Percentiles rank a stretch among this genome's conserved stretches.
Evolutionary conservation across 805 yeast genomes (phyloP).

Genomic region (Teunomyces aglyptinius): DNA sequence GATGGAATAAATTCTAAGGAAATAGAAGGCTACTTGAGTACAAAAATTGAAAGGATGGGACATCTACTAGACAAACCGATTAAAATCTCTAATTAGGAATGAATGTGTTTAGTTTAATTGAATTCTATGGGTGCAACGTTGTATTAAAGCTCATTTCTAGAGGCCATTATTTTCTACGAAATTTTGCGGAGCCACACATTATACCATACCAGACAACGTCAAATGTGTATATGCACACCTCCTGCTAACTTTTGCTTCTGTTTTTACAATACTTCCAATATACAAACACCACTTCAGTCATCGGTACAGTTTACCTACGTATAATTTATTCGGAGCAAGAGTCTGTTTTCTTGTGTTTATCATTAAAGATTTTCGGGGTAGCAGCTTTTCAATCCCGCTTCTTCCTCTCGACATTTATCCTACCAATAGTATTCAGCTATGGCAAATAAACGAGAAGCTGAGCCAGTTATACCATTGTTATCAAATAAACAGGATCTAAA

Average conservation of each 20-base stretch:
- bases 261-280: background rate
- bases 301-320: too few species aligned
- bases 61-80: slow-evolving; percentile 65
- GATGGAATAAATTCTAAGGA: slow-evolving; percentile 80
- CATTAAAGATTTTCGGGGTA: too few species aligned
- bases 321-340: too few species aligned
- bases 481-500: slow-evolving; percentile 29
- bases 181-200: too few species aligned
- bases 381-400: too few species aligned
- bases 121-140: background rate
- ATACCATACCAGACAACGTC: background rate
- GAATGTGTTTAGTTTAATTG: background rate
- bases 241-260: background rate
- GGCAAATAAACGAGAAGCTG: slow-evolving; percentile 1
- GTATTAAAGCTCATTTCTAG: too few species aligned
- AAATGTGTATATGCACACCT: background rate
- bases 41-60: slow-evolving; percentile 97
- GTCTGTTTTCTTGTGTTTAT: too few species aligned
- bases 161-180: too few species aligned
- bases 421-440: too few species aligned
- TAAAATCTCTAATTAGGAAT: slow-evolving; percentile 13
- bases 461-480: slow-evolving; percentile 14
- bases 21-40: slow-evolving; percentile 87
- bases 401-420: background rate
- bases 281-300: background rate